phyloP scores from a whole-genome alignment of 768 basidiomycete species.

The Leccinum pellstonianum region DNA sequence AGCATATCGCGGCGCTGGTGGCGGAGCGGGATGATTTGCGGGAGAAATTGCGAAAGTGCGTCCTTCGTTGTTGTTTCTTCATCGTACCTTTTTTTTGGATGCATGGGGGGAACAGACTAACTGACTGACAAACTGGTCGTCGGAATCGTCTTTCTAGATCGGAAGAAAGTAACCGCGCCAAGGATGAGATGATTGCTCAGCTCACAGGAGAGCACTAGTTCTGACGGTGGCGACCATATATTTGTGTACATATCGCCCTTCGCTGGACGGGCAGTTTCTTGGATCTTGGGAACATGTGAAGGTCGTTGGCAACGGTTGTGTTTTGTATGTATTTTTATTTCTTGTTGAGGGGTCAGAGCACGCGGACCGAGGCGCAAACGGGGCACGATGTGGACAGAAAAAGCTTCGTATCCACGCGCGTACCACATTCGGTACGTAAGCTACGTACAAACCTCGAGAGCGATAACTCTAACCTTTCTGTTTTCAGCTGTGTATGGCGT shows the following conservation, averaged over 20 bases:
- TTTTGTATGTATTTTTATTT: background rate
- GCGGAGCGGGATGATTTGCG: slow-evolving; percentile 3
- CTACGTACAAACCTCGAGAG: background rate
- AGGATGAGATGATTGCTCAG: slow-evolving; percentile 3
- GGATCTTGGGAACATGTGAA: background rate
- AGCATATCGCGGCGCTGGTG: slow-evolving; percentile 10
- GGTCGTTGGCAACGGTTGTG: background rate
- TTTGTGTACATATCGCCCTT: background rate
- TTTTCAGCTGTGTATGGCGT: background rate
- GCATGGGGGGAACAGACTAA: background rate
- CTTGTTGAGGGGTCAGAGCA: background rate
- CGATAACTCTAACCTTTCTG: background rate
- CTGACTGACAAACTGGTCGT: background rate
- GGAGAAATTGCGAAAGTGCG: background rate
- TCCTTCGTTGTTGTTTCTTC: background rate
- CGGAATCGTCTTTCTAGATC: background rate
- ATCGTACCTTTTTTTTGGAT: background rate
- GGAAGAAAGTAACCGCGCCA: background rate
- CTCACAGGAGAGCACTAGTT: background rate
- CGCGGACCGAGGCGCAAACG: background rate
- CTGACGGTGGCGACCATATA: background rate
- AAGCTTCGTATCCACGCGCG: background rate
- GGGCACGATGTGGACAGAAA: background rate
- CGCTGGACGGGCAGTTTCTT: background rate
- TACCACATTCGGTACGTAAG: background rate